Evolutionary conservation across 495 filamentous ascomycete species (phyloP).

Genomic region (Schizothecium vesticola): DNA sequence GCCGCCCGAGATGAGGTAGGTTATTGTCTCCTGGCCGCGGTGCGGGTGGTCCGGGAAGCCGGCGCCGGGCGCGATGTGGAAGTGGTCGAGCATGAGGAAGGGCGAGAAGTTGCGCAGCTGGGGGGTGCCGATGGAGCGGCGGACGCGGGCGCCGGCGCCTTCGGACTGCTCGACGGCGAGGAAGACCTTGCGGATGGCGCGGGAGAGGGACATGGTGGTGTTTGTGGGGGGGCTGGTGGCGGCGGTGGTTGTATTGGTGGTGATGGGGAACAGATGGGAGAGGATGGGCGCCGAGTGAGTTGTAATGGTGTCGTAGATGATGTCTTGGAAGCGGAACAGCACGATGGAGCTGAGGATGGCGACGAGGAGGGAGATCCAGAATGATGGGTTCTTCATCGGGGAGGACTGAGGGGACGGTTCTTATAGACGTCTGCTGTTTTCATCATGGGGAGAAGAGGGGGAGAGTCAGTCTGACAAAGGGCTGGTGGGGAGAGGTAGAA

Average conservation of each 20-base stretch:
- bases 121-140: slow-evolving; percentile 81
- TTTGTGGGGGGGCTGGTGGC: slow-evolving; percentile 21
- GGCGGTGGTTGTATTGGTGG: slow-evolving; percentile 6
- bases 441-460: neutral
- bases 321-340: slow-evolving; percentile 28
- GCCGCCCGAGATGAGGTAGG: slow-evolving; percentile 75
- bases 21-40: slow-evolving; percentile 71
- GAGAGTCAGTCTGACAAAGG: neutral
- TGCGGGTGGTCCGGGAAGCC: slow-evolving; percentile 48
- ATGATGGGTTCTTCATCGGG: neutral
- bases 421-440: neutral
- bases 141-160: slow-evolving; percentile 82
- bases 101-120: slow-evolving; percentile 82
- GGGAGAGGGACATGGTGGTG: slow-evolving; percentile 59
- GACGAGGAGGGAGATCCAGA: slow-evolving; percentile 19
- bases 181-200: slow-evolving; percentile 75
- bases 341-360: slow-evolving; percentile 28
- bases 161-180: slow-evolving; percentile 82
- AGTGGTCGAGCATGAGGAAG: slow-evolving; percentile 98
- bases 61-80: slow-evolving; percentile 70
- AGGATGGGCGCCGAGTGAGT: slow-evolving; percentile 8
- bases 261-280: slow-evolving; percentile 14
- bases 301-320: slow-evolving; percentile 25
- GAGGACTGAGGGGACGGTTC: neutral
- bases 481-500: slow-evolving; percentile 12